These are phyloP conservation scores for Avena sativa DNA, from an alignment of 176 grass and related monocot species.

Conservation along the genomic window DNA sequence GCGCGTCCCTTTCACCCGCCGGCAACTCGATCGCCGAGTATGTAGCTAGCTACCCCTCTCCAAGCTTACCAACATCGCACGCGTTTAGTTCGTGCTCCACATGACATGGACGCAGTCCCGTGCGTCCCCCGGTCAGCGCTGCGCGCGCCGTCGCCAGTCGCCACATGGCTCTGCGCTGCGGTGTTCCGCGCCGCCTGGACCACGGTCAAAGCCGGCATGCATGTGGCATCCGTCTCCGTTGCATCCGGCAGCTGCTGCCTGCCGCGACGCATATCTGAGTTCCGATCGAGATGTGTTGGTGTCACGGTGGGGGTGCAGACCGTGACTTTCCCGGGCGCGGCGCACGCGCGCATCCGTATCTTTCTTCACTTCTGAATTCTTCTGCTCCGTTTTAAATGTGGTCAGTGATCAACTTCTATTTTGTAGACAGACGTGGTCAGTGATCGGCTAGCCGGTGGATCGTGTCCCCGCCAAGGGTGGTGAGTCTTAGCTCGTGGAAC, in stretches of 20 bases:
- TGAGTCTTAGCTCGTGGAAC: slow-evolving; percentile 31
- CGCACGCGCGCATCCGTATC: not conserved
- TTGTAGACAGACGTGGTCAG: slow-evolving; percentile 12
- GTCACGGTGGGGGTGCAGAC: not conserved
- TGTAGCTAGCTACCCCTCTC: too few relatives aligned
- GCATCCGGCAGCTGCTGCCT: not conserved
- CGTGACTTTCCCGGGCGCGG: not conserved
- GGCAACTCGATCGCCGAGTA: not conserved
- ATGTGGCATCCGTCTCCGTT: not conserved
- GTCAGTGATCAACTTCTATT: slow-evolving; percentile 3
- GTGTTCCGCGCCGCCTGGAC: too few relatives aligned
- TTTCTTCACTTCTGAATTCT: not conserved
- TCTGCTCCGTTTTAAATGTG: not conserved
- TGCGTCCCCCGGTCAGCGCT: not conserved
- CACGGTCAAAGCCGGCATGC: not conserved
- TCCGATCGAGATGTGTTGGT: not conserved
- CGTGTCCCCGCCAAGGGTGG: not conserved
- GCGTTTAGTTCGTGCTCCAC: slow-evolving; percentile 34
- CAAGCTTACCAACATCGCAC: not conserved
- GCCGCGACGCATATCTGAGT: not conserved
- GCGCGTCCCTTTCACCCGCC: not conserved
- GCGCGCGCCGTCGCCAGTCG: not conserved
- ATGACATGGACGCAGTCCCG: slow-evolving; percentile 5
- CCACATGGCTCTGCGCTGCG: not conserved
- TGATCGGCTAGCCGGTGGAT: not conserved